Conservation (phyloP, 2,329 filamentous ascomycete genomes). For the Colletotrichum lentis region DNA sequence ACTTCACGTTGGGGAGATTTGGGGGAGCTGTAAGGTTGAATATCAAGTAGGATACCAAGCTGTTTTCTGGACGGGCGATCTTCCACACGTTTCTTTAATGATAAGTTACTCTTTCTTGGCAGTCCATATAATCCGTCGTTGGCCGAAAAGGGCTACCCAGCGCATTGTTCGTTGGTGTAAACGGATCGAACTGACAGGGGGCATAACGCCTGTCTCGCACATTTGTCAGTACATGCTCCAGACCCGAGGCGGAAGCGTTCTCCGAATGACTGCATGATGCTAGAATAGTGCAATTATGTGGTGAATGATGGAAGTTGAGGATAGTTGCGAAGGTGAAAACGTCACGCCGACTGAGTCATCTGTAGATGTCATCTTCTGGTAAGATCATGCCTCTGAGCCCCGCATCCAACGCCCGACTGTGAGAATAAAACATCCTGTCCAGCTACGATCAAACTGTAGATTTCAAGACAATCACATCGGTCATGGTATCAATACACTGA, state of each 20-base stretch:
- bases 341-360: slow-evolving; percentile 22
- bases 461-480: neutral
- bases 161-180: neutral
- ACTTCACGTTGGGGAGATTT: neutral
- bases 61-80: neutral
- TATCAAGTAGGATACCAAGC: neutral
- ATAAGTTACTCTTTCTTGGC: neutral
- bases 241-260: no score
- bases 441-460: no score
- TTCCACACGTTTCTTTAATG: neutral
- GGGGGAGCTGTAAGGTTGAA: neutral
- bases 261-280: no score
- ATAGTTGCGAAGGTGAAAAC: neutral
- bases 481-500: neutral
- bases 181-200: neutral
- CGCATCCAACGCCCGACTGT: no score
- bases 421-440: no score
- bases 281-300: no score
- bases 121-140: neutral
- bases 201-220: neutral
- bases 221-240: no score
- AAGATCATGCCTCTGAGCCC: no score
- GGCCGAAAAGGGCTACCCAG: neutral
- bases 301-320: neutral
- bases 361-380: no score